Evolutionary conservation across 1,139 yeast genomes (phyloP).

Genomic region (Suhomyces guaymorum): DNA sequence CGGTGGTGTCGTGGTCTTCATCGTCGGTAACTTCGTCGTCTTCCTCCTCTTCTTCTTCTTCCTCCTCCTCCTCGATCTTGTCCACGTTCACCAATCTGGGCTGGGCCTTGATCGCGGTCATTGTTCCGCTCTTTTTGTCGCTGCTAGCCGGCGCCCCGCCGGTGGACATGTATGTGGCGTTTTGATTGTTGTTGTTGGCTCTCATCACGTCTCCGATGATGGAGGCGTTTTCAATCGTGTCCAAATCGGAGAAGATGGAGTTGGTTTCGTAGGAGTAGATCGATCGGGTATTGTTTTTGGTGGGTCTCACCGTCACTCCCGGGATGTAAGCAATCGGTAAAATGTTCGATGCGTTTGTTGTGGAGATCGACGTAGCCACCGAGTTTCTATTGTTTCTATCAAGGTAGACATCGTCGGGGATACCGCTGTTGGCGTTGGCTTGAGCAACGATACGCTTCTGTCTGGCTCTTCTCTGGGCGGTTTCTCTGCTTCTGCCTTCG

Average conservation of each 20-base stretch:
- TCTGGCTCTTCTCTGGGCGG: constrained; percentile 20
- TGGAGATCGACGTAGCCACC: constrained; percentile 62
- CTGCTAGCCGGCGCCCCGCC: constrained; percentile 3
- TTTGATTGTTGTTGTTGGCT: constrained; percentile 25
- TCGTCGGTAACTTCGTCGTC: constrained; percentile 26
- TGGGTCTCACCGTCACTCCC: constrained; percentile 75
- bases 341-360: constrained; percentile 78
- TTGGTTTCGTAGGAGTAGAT: constrained; percentile 53
- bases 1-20: constrained; percentile 19
- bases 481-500: constrained; percentile 17
- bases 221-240: constrained; percentile 55
- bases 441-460: constrained; percentile 18
- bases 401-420: constrained; percentile 20
- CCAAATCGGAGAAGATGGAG: constrained; percentile 52
- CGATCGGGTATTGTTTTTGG: constrained; percentile 47
- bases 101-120: constrained; percentile 70
- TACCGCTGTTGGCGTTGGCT: constrained; percentile 15
- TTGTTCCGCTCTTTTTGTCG: constrained; percentile 31
- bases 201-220: constrained; percentile 51
- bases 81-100: constrained; percentile 64
- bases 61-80: constrained; percentile 52
- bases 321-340: constrained; percentile 95
- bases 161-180: constrained; percentile 10
- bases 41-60: constrained; percentile 48
- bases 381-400: constrained; percentile 40